These are phyloP conservation scores for Euphrasia arctica DNA, from an alignment of 305 asterid genomes.

Conservation along the genomic window DNA sequence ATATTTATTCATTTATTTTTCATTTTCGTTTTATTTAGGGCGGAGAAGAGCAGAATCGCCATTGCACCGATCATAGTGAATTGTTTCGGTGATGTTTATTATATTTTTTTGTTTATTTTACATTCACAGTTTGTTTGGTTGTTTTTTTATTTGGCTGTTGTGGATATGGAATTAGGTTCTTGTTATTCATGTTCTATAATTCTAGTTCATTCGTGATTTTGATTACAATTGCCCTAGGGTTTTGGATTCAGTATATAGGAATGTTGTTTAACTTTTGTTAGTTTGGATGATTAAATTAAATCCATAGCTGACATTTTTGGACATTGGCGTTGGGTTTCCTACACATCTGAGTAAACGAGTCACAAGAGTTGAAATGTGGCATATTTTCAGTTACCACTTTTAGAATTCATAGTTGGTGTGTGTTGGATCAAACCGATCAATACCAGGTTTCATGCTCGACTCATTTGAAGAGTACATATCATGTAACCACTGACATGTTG, in stretches of 20 bases:
- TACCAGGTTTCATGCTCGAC: neutral
- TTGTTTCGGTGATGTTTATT: slow-evolving; percentile 59
- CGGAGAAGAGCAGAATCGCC: slow-evolving; percentile 82
- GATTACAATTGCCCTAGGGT: slow-evolving; percentile 4
- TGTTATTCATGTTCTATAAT: slow-evolving; percentile 5
- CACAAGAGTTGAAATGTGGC: slow-evolving; percentile 4
- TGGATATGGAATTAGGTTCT: neutral
- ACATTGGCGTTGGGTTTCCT: slow-evolving; percentile 5
- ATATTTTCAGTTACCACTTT: neutral
- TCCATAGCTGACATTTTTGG: slow-evolving; percentile 10
- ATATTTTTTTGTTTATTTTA: neutral
- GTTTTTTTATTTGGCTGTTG: slow-evolving; percentile 8
- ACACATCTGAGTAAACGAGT: neutral
- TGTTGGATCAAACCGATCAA: neutral
- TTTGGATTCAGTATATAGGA: neutral
- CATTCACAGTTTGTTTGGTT: slow-evolving; percentile 6
- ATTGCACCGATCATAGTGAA: slow-evolving; percentile 85
- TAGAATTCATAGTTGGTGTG: neutral
- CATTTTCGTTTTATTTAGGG: slow-evolving; percentile 44
- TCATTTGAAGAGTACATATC: slow-evolving; percentile 4
- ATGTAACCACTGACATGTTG: slow-evolving; percentile 5
- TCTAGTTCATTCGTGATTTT: neutral
- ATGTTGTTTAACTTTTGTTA: slow-evolving; percentile 1
- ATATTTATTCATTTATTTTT: slow-evolving; percentile 1
- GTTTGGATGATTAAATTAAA: slow-evolving; percentile 11